Base-by-base conservation (phyloP, 1,284 basidiomycete species). In the Xerocomus amazonicus region DNA sequence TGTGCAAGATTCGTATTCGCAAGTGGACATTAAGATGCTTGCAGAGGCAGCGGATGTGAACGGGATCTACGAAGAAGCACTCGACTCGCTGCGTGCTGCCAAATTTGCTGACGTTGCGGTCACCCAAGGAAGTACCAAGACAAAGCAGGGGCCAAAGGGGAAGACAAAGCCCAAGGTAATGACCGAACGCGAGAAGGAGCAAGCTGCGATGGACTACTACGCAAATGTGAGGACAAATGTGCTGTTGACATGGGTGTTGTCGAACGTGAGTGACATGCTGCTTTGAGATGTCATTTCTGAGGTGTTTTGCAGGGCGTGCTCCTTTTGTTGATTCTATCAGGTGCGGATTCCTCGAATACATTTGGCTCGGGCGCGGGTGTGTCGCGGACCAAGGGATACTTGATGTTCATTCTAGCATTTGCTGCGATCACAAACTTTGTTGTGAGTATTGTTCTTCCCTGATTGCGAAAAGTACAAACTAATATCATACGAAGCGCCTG, bases 201-300 rank as follows among this genome's bases (percentile, higher is more conserved):
- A 87, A 59, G 79, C 79, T 13, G 88, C 88, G 17, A 90, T 88
- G 65, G 90, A 92, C 62, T 90, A 91, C 66, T 94, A 93, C 68
- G 90, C 90, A 0, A 90, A 89, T 65, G 90, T 97, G 57, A 75
- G 93, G 51, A 97, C 93, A 10, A 96, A 95, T 70, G 91, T 94
- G 19, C 72, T 98, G 38, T 74, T 98, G 43, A 77, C 82, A 4
- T 96, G 93, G 86, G 84, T 91, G 3, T 65, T 95, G 48, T 86
- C 88, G 26, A 94, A 95, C 65, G 90, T 88, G 57, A 58, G 83
- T 68, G 28, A 12, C 14, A 35, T 27, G 34, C 40, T 41, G 14
- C n/a, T 40, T 32, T 32, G 29, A 43, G 19, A 19, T 16, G 39
- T 29, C 6, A 17, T 33, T 16, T n/a, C 14, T 48, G 10, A 41